Conservation (phyloP, 306 rosid species). For the Prunus mira region DNA sequence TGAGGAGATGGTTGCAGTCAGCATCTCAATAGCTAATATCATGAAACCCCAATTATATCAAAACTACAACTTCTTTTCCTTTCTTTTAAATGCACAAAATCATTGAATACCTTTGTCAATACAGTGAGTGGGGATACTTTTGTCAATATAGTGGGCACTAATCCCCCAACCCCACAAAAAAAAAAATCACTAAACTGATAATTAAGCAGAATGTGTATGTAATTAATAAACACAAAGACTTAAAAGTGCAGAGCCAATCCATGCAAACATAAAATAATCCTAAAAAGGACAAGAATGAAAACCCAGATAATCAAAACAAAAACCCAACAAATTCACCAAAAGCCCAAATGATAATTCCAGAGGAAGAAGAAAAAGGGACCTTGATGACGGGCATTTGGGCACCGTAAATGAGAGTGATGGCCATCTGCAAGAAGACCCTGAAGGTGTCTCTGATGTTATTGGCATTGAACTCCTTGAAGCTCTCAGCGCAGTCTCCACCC, state of each 20-base stretch:
- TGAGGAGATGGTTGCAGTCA: background rate
- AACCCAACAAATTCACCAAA: background rate
- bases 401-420: constrained; percentile 30
- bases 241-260: background rate
- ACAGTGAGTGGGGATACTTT: too few relatives aligned
- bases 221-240: background rate
- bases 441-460: constrained; percentile 34
- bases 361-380: constrained; percentile 6
- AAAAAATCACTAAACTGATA: too few relatives aligned
- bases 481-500: constrained; percentile 68
- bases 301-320: background rate
- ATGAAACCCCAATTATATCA: background rate
- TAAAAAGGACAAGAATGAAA: background rate
- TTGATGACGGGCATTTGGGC: constrained; percentile 42
- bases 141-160: too few relatives aligned
- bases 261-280: background rate
- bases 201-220: too few relatives aligned
- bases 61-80: background rate
- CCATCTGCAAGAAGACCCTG: constrained; percentile 42
- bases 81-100: too few relatives aligned
- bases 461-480: constrained; percentile 78
- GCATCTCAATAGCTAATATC: background rate
- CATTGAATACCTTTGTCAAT: background rate
- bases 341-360: background rate
- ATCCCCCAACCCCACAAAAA: too few relatives aligned